phyloP scores from a whole-genome alignment of 495 filamentous ascomycete genomes.

The Neurospora sp. region DNA sequence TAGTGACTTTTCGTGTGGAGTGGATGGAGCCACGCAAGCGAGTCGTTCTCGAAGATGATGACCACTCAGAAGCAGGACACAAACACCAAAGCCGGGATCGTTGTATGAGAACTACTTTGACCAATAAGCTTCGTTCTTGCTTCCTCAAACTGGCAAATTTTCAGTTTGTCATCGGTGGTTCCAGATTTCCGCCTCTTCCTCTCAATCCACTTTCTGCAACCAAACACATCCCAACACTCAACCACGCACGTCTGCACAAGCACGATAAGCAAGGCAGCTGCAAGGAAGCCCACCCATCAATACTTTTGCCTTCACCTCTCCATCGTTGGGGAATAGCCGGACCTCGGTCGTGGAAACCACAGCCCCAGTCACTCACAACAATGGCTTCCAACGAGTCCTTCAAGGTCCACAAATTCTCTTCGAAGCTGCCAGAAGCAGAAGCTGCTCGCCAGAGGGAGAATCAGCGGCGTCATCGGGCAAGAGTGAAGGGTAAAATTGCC shows the following conservation, averaged over 20 bases:
- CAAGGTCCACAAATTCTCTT: slow-evolving; percentile 14
- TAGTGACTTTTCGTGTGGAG: not conserved
- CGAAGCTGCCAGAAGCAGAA: slow-evolving; percentile 13
- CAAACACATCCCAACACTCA: not conserved
- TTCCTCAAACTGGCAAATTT: not conserved
- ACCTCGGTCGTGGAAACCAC: not conserved
- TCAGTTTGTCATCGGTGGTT: not conserved
- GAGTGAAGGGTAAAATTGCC: slow-evolving; percentile 15
- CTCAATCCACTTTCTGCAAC: not conserved
- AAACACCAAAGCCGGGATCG: not conserved
- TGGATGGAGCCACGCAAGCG: not conserved
- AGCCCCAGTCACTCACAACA: not conserved
- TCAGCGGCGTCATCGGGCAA: slow-evolving; percentile 23
- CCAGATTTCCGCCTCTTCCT: not conserved
- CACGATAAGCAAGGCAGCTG: not conserved
- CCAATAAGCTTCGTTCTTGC: not conserved
- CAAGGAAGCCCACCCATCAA: not conserved
- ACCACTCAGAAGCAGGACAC: not conserved
- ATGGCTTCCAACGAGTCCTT: not conserved
- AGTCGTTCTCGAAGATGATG: not conserved
- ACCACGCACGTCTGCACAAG: not conserved
- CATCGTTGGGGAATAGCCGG: not conserved
- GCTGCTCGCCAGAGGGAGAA: slow-evolving; percentile 20
- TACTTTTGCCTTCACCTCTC: not conserved
- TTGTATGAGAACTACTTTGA: not conserved